A percentile compares a stretch with the other conserved stretches of the same genome.
Evolutionary conservation across 2,329 filamentous ascomycete species (phyloP).

Genomic region (Trematosphaeria pertusa): DNA sequence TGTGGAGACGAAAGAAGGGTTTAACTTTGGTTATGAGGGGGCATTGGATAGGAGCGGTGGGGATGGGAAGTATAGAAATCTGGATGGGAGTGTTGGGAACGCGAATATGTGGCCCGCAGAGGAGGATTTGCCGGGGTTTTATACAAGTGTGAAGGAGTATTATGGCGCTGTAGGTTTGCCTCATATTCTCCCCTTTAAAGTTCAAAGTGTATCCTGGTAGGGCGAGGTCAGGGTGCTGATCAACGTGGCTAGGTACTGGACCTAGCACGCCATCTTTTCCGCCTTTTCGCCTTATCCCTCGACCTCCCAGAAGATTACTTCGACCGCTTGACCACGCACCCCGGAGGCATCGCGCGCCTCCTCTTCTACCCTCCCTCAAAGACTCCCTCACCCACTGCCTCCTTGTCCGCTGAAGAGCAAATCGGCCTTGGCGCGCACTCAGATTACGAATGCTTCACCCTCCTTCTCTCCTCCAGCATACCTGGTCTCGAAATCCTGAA

Average conservation of each 20-base stretch:
- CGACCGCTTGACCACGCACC: conserved; percentile 50
- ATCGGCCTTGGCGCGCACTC: conserved; percentile 50
- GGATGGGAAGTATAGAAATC: conserved; percentile 50
- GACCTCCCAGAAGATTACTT: conserved; percentile 49
- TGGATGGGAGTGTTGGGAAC: conserved; percentile 47
- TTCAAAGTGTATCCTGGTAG: no score
- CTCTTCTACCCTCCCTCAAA: conserved; percentile 48
- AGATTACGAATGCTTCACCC: conserved; percentile 45
- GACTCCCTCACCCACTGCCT: conserved; percentile 16
- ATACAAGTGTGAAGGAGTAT: conserved; percentile 46
- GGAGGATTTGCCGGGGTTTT: conserved; percentile 49
- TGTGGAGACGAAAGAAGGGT: conserved; percentile 51
- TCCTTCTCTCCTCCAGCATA: conserved; percentile 36
- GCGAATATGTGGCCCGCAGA: conserved; percentile 51
- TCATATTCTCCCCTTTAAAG: no score
- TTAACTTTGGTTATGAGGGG: conserved; percentile 53
- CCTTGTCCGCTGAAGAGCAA: conserved; percentile 22
- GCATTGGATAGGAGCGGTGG: conserved; percentile 49
- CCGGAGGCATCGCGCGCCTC: conserved; percentile 50
- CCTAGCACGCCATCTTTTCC: conserved; percentile 50
- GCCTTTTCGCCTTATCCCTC: conserved; percentile 50
- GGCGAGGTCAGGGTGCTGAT: not conserved
- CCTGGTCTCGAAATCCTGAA: conserved; percentile 45
- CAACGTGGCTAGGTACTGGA: conserved; percentile 33
- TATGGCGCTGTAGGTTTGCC: conserved; percentile 45